Evolutionary conservation across 2,329 filamentous ascomycete genomes (phyloP).

Genomic region (Emmonsiellopsis sp.): DNA sequence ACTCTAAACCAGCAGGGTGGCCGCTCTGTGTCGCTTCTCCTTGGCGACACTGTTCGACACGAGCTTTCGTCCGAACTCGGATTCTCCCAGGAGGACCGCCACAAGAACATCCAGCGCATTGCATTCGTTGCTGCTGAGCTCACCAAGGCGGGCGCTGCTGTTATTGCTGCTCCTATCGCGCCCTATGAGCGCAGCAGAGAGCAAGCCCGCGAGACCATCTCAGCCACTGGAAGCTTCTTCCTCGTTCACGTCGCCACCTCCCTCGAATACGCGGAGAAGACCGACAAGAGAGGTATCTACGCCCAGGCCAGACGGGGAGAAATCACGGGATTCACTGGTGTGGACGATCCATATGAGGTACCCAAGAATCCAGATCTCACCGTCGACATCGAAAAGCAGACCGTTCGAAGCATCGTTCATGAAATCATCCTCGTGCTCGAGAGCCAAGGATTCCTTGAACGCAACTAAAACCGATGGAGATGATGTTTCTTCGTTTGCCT

Average conservation of each 20-base stretch:
- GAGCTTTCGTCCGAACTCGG: conserved; percentile 93
- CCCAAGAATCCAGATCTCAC: conserved; percentile 73
- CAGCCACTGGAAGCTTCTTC: conserved; percentile 79
- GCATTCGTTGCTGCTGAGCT: conserved; percentile 93
- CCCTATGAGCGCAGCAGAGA: conserved; percentile 73
- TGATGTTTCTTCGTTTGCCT: conserved; percentile 33
- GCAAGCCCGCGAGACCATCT: conserved; percentile 70
- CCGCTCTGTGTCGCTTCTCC: conserved; percentile 82
- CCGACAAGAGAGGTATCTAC: conserved; percentile 88
- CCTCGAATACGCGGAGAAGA: conserved; percentile 88
- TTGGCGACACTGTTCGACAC: conserved; percentile 88
- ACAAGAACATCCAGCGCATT: conserved; percentile 91
- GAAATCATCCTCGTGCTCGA: conserved; percentile 92
- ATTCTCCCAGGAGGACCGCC: conserved; percentile 85
- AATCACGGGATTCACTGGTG: conserved; percentile 96
- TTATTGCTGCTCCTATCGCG: conserved; percentile 93
- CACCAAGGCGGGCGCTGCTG: conserved; percentile 82
- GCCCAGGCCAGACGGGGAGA: conserved; percentile 71
- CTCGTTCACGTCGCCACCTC: conserved; percentile 90
- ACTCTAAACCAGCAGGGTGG: conserved; percentile 97
- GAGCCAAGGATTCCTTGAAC: conserved; percentile 76
- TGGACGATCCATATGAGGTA: conserved; percentile 91
- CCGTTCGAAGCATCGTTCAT: conserved; percentile 86
- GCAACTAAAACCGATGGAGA: conserved; percentile 34
- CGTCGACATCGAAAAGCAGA: conserved; percentile 78